Evolutionary conservation across 2,329 filamentous ascomycete genomes (phyloP).

Genomic region (Dryadomyces quercivorus): DNA sequence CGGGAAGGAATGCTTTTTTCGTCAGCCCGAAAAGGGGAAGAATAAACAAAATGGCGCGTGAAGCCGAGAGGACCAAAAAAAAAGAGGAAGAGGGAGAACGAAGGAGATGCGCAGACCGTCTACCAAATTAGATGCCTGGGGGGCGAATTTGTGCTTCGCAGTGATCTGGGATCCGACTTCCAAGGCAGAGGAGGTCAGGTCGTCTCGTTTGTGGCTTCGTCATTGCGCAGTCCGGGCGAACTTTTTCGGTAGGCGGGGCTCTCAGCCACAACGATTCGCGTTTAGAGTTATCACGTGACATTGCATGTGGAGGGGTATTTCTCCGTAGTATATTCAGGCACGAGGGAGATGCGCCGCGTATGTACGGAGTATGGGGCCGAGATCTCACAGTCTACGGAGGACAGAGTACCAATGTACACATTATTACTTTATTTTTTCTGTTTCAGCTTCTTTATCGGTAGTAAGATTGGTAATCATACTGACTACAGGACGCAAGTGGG

Average conservation of each 20-base stretch:
- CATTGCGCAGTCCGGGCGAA: neutral
- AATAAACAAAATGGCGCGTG: neutral
- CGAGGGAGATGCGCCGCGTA: too few relatives aligned
- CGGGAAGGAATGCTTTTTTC: too few relatives aligned
- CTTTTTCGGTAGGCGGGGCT: slow-evolving; percentile 1
- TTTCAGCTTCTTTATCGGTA: neutral
- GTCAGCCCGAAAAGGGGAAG: neutral
- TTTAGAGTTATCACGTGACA: neutral
- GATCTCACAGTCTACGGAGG: too few relatives aligned
- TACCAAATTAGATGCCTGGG: neutral
- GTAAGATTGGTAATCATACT: neutral
- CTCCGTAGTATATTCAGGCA: neutral
- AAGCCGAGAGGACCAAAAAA: neutral
- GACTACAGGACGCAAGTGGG: neutral
- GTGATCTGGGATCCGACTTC: neutral
- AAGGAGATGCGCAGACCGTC: neutral
- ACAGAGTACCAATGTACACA: too few relatives aligned
- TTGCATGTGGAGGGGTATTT: neutral
- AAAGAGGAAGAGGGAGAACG: neutral
- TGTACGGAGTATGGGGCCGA: too few relatives aligned
- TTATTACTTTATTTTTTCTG: neutral
- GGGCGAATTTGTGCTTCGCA: neutral
- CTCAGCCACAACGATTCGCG: neutral
- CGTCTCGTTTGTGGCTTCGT: neutral
- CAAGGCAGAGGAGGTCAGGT: neutral